Evolutionary conservation across 352 stramenopile genomes (phyloP).

Genomic region (Phytophthora hibernalis): DNA sequence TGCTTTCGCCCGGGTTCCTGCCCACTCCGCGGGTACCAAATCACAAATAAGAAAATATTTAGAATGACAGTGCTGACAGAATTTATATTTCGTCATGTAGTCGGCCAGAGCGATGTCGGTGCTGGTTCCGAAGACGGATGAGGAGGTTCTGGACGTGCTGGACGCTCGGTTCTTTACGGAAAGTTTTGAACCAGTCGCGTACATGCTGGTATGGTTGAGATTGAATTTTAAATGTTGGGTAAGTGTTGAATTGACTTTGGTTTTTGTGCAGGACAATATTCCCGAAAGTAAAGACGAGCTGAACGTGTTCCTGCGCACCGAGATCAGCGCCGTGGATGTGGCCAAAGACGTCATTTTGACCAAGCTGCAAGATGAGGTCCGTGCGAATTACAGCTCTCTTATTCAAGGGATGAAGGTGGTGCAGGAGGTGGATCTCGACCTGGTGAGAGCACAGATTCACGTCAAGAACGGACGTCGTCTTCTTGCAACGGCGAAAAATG

Average conservation of each 20-base stretch:
- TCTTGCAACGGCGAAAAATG: slow-evolving; percentile 71
- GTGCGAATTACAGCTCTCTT: slow-evolving; percentile 76
- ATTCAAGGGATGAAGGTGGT: slow-evolving; percentile 90
- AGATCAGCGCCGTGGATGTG: slow-evolving; percentile 86
- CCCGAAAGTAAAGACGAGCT: slow-evolving; percentile 52
- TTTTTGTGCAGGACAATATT: slow-evolving; percentile 62
- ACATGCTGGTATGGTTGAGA: slow-evolving; percentile 62
- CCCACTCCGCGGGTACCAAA: slow-evolving; percentile 47
- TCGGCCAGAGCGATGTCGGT: slow-evolving; percentile 59
- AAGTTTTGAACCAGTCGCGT: slow-evolving; percentile 71
- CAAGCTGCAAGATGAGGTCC: slow-evolving; percentile 86
- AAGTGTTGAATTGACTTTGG: background rate
- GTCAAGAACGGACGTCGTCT: slow-evolving; percentile 87
- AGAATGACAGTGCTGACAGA: slow-evolving; percentile 7
- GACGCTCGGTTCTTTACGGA: slow-evolving; percentile 87
- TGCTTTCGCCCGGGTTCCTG: slow-evolving; percentile 42
- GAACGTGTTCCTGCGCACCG: slow-evolving; percentile 74
- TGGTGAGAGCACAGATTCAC: slow-evolving; percentile 86
- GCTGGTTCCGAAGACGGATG: slow-evolving; percentile 66
- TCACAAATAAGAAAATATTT: background rate
- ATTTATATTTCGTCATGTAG: slow-evolving; percentile 17
- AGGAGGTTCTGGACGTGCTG: slow-evolving; percentile 76
- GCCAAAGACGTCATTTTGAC: slow-evolving; percentile 79
- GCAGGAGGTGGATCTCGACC: slow-evolving; percentile 87
- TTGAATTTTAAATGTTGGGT: background rate